Evolutionary conservation across 2,329 filamentous ascomycete species (phyloP).

Genomic region (Cladophialophora psammophila): DNA sequence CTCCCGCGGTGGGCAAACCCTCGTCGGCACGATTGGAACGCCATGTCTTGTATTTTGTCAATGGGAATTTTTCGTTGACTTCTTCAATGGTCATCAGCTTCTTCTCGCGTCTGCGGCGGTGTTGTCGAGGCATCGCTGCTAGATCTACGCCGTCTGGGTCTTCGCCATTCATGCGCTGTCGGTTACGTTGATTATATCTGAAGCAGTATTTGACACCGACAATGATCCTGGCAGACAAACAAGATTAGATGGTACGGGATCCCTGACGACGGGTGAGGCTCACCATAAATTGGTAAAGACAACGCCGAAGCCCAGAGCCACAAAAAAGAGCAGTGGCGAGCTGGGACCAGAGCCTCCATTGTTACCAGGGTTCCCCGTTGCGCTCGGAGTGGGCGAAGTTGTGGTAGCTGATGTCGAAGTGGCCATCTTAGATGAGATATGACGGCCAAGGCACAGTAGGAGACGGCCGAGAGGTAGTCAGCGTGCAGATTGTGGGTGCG

Average conservation of each 20-base stretch:
- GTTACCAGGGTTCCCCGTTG: conserved; percentile 42
- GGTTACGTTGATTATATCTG: conserved; percentile 93
- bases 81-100: conserved; percentile 99
- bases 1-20: conserved; percentile 82
- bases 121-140: conserved; percentile 81
- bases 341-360: conserved; percentile 60
- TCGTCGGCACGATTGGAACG: conserved; percentile 81
- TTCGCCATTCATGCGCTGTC: conserved; percentile 75
- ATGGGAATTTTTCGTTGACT: conserved; percentile 95
- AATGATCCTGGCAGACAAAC: conserved; percentile 77
- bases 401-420: conserved; percentile 28
- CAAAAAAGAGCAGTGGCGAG: conserved; percentile 86
- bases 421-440: conserved; percentile 32
- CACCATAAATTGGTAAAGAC: conserved; percentile 99
- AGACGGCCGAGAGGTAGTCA: conserved; percentile 10
- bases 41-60: conserved; percentile 97
- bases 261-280: conserved; percentile 45
- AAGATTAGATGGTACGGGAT: background rate
- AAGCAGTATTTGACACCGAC: conserved; percentile 99
- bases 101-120: conserved; percentile 90
- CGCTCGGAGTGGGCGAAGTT: conserved; percentile 37
- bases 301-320: conserved; percentile 94
- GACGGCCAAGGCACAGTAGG: background rate
- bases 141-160: conserved; percentile 90
- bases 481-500: conserved; percentile 12